A percentile compares a stretch with the other conserved stretches of the same genome.
These are phyloP conservation scores for Beauveria bassiana DNA, from an alignment of 2,329 filamentous ascomycete genomes.

Conservation along the genomic window DNA sequence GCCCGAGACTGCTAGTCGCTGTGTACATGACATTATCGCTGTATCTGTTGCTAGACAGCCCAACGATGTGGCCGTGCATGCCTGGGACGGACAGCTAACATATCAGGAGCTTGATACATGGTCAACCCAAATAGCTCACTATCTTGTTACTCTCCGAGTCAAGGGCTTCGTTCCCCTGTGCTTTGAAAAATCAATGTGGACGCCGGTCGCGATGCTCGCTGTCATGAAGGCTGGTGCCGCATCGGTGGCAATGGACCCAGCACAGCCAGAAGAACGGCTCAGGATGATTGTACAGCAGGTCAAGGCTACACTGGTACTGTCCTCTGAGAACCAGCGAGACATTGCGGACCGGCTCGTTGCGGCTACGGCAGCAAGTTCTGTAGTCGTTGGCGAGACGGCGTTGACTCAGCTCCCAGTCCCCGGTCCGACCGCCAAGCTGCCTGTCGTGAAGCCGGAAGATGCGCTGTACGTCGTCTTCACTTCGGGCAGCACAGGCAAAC, in stretches of 20 bases:
- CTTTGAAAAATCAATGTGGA: slow-evolving; percentile 1
- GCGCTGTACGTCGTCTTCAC: slow-evolving; percentile 17
- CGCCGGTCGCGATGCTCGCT: slow-evolving; percentile 1
- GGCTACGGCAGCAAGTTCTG: background rate
- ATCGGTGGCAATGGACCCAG: background rate
- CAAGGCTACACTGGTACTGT: background rate
- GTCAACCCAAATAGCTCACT: slow-evolving; percentile 6
- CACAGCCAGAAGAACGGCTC: slow-evolving; percentile 1
- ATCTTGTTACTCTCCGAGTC: background rate
- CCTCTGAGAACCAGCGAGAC: background rate
- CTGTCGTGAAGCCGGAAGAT: background rate
- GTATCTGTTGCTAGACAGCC: background rate
- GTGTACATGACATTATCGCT: background rate
- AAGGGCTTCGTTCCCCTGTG: background rate
- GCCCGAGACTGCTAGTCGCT: background rate
- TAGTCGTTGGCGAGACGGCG: background rate
- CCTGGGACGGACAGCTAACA: slow-evolving; percentile 11
- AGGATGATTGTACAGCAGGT: background rate
- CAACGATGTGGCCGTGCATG: background rate
- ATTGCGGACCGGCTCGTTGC: background rate
- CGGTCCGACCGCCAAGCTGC: background rate
- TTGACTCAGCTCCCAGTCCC: background rate
- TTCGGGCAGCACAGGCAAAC: slow-evolving; percentile 11
- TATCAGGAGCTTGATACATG: slow-evolving; percentile 13
- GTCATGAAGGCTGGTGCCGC: slow-evolving; percentile 1